phyloP scores from a whole-genome alignment of 163 green algal genomes.

The Volvox carteri region DNA sequence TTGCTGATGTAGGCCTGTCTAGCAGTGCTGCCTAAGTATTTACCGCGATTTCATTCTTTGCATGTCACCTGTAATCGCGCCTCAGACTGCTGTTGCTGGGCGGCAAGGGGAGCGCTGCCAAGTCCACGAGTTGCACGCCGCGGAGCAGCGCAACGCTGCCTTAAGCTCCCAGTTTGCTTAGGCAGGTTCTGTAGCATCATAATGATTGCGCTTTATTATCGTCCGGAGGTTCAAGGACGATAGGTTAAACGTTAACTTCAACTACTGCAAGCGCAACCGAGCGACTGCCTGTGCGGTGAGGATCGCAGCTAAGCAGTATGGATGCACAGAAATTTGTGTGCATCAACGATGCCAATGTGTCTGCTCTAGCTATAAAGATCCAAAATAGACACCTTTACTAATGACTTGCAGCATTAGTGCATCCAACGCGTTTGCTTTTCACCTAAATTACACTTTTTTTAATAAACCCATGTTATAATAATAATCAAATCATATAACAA shows the following conservation, averaged over 20 bases:
- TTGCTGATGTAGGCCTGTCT: no score
- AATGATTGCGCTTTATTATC: not conserved
- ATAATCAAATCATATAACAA: no score
- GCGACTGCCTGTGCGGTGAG: not conserved
- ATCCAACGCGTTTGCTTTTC: no score
- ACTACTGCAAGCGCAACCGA: not conserved
- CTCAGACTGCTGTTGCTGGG: conserved; percentile 4
- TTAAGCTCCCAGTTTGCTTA: not conserved
- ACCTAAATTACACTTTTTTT: no score
- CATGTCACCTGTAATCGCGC: conserved; percentile 10
- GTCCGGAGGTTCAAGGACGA: not conserved
- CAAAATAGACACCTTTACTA: not conserved
- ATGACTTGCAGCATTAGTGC: no score
- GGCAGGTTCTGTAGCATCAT: not conserved
- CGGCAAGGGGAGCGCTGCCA: not conserved
- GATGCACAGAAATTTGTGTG: no score
- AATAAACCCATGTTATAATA: no score
- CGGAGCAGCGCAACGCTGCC: not conserved
- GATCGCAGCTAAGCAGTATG: not conserved
- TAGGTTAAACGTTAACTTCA: not conserved
- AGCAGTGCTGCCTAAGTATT: no score
- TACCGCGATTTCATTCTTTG: no score
- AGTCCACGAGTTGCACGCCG: not conserved
- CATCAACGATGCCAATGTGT: no score
- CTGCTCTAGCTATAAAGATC: not conserved